A percentile compares a stretch with the other conserved stretches of the same genome.
Evolutionary conservation across 2,329 filamentous ascomycete genomes (phyloP).

Genomic region (Calonectria leucothoes): DNA sequence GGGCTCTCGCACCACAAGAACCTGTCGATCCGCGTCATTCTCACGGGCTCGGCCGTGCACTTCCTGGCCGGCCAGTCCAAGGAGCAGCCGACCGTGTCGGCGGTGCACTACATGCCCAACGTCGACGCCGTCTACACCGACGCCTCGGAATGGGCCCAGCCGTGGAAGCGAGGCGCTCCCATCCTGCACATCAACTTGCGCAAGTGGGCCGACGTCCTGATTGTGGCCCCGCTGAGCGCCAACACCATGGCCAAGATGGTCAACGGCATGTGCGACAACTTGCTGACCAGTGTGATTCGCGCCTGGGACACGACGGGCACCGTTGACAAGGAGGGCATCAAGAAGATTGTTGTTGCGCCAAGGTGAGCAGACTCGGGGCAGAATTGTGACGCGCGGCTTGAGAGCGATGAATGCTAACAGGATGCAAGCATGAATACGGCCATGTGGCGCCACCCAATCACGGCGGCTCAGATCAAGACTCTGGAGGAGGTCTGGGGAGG

Average conservation of each 20-base stretch:
- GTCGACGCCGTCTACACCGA: constrained; percentile 87
- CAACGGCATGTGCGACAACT: constrained; percentile 80
- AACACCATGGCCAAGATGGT: constrained; percentile 89
- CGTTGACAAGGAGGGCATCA: constrained; percentile 66
- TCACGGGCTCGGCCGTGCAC: constrained; percentile 78
- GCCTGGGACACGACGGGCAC: constrained; percentile 86
- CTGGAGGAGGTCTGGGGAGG: constrained; percentile 81
- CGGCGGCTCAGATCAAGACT: constrained; percentile 75
- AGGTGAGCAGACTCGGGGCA: background rate
- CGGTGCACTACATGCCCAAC: constrained; percentile 70
- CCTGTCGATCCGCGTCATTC: constrained; percentile 85
- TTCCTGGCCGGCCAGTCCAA: constrained; percentile 82
- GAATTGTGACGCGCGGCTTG: background rate
- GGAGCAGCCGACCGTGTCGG: constrained; percentile 79
- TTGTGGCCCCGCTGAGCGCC: constrained; percentile 84
- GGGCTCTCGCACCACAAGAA: constrained; percentile 63
- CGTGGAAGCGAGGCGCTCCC: constrained; percentile 81
- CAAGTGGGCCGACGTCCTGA: constrained; percentile 80
- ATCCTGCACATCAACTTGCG: constrained; percentile 94
- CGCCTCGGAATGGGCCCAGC: constrained; percentile 83
- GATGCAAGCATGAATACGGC: constrained; percentile 81
- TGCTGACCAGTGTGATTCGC: constrained; percentile 79
- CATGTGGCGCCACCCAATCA: constrained; percentile 91
- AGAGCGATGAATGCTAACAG: constrained; percentile 45
- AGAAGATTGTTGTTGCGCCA: constrained; percentile 78